Base-by-base conservation (phyloP, 2,329 filamentous ascomycete species). In the Dactylonectria estremocensis region DNA sequence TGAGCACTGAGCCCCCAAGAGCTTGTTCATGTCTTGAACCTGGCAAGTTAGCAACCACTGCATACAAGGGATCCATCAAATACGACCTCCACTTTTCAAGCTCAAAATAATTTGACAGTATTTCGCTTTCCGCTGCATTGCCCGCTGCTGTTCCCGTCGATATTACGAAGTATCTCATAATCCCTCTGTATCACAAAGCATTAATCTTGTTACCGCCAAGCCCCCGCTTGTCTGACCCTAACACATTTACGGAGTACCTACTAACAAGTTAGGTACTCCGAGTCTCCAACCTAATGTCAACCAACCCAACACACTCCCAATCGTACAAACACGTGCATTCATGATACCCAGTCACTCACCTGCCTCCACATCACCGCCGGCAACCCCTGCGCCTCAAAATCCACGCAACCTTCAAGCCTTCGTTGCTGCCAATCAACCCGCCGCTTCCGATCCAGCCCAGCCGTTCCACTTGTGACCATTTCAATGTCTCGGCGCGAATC, bases 381-480 rank as follows among this genome's bases (percentile, higher is more conserved):
- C 16, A 37, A 24, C 20, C 61, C 55, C 61, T 64, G 61, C 61
- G 61, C 61, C 61, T 59, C 61, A 40, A 45, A 45, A 58, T 54
- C 61, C 61, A 59, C 61, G 61, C 61, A 64, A 48, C 35, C 54
- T 33, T 35, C 24, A 43, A 53, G 5, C n/a, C 54, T 33, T 48
- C 61, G 35, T 18, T 53, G 52, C 40, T 43, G 20, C 37, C 48
- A 64, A 58, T 64, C 48, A 64, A 58, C 58, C 61, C 54, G 54
- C 46, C 49, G 54, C 61, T 64, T 58, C 61, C 61, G 53, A 33
- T 33, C 14, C 18, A 22, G 20, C 8, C 52, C 35, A 5, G 10
- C 35, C 35, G 9, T 40, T 22, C 35, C 53, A 18, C 37, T n/a
- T 43, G 7, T 28, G 14, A 43, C 16, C 16, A n/a, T 43, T n/a